These are phyloP conservation scores for Suillus plorans DNA, from an alignment of 768 basidiomycete genomes.

Conservation along the genomic window DNA sequence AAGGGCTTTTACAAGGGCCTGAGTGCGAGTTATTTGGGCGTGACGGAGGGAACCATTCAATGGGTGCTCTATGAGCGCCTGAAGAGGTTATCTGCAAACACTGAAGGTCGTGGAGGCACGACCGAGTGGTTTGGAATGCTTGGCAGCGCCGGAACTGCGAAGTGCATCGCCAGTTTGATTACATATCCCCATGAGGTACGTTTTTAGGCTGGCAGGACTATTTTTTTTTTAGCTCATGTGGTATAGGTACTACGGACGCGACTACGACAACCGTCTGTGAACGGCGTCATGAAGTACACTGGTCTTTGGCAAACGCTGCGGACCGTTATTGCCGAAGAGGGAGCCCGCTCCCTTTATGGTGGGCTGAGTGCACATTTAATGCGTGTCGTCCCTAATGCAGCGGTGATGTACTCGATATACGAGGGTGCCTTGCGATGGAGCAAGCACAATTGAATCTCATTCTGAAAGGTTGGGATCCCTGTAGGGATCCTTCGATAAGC, in stretches of 20 bases:
- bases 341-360: slow-evolving; percentile 80
- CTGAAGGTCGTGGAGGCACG: slow-evolving; percentile 55
- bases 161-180: slow-evolving; percentile 89
- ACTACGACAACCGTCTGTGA: slow-evolving; percentile 81
- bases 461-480: neutral
- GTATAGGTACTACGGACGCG: slow-evolving; percentile 86
- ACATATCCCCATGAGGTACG: slow-evolving; percentile 98
- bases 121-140: slow-evolving; percentile 80
- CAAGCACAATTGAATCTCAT: slow-evolving; percentile 5
- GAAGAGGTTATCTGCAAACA: slow-evolving; percentile 61
- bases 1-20: slow-evolving; percentile 93
- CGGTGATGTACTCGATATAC: slow-evolving; percentile 96
- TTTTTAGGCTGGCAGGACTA: neutral
- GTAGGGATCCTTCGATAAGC: neutral
- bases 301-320: slow-evolving; percentile 83
- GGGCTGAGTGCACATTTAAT: slow-evolving; percentile 94
- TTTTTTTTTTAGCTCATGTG: slow-evolving; percentile 8
- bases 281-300: slow-evolving; percentile 80
- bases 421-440: slow-evolving; percentile 76
- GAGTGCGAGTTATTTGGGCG: slow-evolving; percentile 92
- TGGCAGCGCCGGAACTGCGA: slow-evolving; percentile 89
- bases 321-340: slow-evolving; percentile 88
- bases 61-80: slow-evolving; percentile 96
- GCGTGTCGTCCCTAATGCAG: slow-evolving; percentile 96
- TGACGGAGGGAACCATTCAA: slow-evolving; percentile 94